Evolutionary conservation across 2,329 filamentous ascomycete species (phyloP).

Genomic region (Fusarium sp.): DNA sequence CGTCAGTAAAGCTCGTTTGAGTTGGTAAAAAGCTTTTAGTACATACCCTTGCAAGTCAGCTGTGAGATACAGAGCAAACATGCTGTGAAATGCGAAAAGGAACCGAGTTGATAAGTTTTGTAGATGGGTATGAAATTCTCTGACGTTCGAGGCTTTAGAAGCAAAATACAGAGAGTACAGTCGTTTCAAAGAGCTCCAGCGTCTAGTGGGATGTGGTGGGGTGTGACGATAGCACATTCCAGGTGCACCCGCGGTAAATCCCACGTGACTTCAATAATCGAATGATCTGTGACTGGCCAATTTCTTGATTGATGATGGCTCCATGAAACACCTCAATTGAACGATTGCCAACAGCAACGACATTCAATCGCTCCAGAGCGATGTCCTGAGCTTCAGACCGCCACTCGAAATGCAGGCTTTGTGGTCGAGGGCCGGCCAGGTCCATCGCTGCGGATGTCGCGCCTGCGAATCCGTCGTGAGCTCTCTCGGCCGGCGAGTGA

Average conservation of each 20-base stretch:
- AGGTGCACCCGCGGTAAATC: background rate
- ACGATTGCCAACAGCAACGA: constrained; percentile 13
- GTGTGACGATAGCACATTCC: constrained; percentile 36
- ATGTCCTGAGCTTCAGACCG: constrained; percentile 34
- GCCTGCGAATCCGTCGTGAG: constrained; percentile 63
- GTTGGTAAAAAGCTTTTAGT: constrained; percentile 20
- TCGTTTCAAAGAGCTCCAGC: constrained; percentile 15
- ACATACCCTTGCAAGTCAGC: constrained; percentile 74
- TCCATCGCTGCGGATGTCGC: constrained; percentile 69
- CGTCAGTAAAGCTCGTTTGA: constrained; percentile 24
- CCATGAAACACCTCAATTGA: constrained; percentile 39
- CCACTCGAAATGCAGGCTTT: constrained; percentile 68
- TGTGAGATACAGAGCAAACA: constrained; percentile 72
- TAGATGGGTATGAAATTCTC: background rate
- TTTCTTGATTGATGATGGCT: constrained; percentile 28
- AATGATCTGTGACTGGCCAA: constrained; percentile 39
- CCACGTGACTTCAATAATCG: constrained; percentile 41
- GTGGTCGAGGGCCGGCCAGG: constrained; percentile 72
- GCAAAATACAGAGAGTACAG: constrained; percentile 26
- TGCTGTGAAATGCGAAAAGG: constrained; percentile 46
- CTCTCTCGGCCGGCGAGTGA: constrained; percentile 58
- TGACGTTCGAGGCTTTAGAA: background rate
- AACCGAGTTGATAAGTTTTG: background rate
- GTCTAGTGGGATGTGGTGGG: constrained; percentile 34
- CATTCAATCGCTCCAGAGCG: constrained; percentile 19